Conservation (phyloP, 495 filamentous ascomycete species). For the Penicillium longicatenatum region DNA sequence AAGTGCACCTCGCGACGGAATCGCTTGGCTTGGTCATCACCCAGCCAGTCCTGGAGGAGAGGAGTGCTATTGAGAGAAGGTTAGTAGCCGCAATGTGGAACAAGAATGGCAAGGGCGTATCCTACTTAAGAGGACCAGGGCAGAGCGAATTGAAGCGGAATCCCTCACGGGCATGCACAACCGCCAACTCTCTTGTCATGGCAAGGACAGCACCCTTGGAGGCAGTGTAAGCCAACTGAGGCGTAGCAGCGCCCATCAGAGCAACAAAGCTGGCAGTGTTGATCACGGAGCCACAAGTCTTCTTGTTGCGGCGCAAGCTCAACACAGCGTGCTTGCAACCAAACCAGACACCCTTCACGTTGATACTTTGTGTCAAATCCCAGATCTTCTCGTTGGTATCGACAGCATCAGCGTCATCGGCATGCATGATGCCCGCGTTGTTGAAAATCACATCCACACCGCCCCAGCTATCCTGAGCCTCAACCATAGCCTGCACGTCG, state of each 20-base stretch:
- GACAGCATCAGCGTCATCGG: conserved; percentile 80
- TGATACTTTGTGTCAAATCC: conserved; percentile 92
- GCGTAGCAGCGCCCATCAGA: conserved; percentile 85
- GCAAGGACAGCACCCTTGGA: conserved; percentile 92
- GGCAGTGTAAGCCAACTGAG: conserved; percentile 93
- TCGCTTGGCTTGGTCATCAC: conserved; percentile 84
- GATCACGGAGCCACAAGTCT: conserved; percentile 79
- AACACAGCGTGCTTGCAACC: conserved; percentile 91
- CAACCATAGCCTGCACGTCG: conserved; percentile 68
- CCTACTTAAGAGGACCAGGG: conserved; percentile 87
- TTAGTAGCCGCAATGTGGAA: background rate
- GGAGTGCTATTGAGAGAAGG: conserved; percentile 4
- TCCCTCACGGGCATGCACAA: conserved; percentile 83
- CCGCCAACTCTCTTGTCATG: conserved; percentile 75
- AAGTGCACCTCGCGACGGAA: conserved; percentile 90
- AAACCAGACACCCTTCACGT: conserved; percentile 98
- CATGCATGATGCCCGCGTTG: conserved; percentile 98
- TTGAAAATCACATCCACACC: conserved; percentile 96
- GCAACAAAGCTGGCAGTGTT: conserved; percentile 95
- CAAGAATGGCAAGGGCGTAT: background rate
- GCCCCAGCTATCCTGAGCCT: conserved; percentile 76
- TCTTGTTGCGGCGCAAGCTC: conserved; percentile 63
- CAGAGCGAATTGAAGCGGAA: conserved; percentile 89
- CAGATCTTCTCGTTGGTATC: conserved; percentile 87
- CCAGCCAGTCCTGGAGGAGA: conserved; percentile 70